These are phyloP conservation scores for Fusarium abutilonis DNA, from an alignment of 2,329 filamentous ascomycete genomes.

Conservation along the genomic window DNA sequence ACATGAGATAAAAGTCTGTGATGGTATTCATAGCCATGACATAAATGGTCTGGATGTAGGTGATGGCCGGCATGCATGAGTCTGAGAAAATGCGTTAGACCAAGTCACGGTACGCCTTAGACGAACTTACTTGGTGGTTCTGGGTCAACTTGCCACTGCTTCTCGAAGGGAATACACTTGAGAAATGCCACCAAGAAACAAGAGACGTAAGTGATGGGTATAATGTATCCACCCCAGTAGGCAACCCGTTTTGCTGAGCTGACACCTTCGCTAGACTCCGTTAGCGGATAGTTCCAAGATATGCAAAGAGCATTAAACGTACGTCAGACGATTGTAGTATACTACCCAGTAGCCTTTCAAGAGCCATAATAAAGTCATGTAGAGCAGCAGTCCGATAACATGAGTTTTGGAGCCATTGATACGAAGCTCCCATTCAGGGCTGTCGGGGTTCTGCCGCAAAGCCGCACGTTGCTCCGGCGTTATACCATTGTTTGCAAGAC, in stretches of 20 bases:
- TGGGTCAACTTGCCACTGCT: conserved; percentile 18
- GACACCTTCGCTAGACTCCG: conserved; percentile 4
- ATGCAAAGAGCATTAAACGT: background rate
- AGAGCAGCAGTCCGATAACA: conserved; percentile 7
- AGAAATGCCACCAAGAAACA: conserved; percentile 15
- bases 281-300: background rate
- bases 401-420: conserved; percentile 15
- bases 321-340: conserved; percentile 14
- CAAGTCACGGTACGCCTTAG: background rate
- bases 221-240: conserved; percentile 11
- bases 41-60: conserved; percentile 16
- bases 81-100: background rate
- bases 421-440: conserved; percentile 7
- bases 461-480: conserved; percentile 5
- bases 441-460: background rate
- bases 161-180: conserved; percentile 22
- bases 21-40: conserved; percentile 16
- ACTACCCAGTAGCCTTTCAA: conserved; percentile 17
- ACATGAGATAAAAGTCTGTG: conserved; percentile 18
- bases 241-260: conserved; percentile 9
- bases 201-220: conserved; percentile 17
- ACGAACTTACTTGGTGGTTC: conserved; percentile 6
- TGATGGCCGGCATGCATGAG: conserved; percentile 15
- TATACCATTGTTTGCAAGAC: conserved; percentile 13
- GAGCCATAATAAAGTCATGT: conserved; percentile 15